Conservation (phyloP, 2,329 filamentous ascomycete genomes). For the Thielaviopsis populi region DNA sequence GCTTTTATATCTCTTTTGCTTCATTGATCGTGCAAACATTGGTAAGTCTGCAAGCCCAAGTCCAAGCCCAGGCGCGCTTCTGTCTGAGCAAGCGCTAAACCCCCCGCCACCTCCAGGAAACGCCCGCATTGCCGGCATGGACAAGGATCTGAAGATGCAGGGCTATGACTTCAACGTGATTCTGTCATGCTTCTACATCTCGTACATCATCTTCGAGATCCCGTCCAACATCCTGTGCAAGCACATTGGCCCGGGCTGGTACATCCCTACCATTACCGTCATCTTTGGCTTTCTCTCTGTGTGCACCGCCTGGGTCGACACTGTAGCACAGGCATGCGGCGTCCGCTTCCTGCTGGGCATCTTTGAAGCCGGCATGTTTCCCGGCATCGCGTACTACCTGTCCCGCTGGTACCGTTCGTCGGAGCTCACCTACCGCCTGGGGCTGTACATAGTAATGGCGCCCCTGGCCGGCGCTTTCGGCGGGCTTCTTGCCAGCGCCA, state of each 20-base stretch:
- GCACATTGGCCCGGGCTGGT: slow-evolving; percentile 57
- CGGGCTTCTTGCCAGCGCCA: slow-evolving; percentile 48
- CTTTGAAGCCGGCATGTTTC: slow-evolving; percentile 61
- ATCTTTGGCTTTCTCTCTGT: slow-evolving; percentile 50
- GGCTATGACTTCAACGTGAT: slow-evolving; percentile 56
- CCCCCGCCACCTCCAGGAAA: slow-evolving; percentile 35
- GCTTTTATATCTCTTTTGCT: slow-evolving; percentile 55
- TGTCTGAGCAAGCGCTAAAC: background rate
- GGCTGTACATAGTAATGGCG: slow-evolving; percentile 55
- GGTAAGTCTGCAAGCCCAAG: slow-evolving; percentile 29
- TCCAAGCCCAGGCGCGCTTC: background rate
- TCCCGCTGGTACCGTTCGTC: slow-evolving; percentile 56
- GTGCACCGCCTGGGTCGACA: slow-evolving; percentile 48
- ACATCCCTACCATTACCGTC: slow-evolving; percentile 46
- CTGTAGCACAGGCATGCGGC: slow-evolving; percentile 35
- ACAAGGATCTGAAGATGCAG: slow-evolving; percentile 42
- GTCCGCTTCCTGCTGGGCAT: slow-evolving; percentile 53
- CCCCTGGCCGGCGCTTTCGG: slow-evolving; percentile 58
- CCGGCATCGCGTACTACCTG: slow-evolving; percentile 60
- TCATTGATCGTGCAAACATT: slow-evolving; percentile 61
- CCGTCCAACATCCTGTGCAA: slow-evolving; percentile 56
- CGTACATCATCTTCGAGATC: slow-evolving; percentile 59
- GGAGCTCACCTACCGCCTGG: slow-evolving; percentile 52
- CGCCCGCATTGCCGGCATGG: slow-evolving; percentile 49
- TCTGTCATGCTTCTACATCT: slow-evolving; percentile 55